A percentile compares a stretch with the other conserved stretches of the same genome.
Evolutionary conservation across 768 basidiomycete species (phyloP).

Genomic region (Galerina marginata): DNA sequence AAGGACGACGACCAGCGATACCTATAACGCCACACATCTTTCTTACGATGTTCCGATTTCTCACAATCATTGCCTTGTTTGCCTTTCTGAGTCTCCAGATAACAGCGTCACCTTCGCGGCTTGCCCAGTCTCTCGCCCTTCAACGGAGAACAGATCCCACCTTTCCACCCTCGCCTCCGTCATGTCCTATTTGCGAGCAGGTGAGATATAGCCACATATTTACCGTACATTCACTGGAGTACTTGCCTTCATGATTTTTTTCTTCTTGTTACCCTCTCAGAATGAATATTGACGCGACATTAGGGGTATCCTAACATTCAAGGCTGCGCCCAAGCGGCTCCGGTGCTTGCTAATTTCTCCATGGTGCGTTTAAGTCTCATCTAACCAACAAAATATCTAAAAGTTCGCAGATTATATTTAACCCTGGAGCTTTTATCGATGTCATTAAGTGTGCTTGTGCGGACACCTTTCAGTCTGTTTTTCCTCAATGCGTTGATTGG

Average conservation of each 20-base stretch:
- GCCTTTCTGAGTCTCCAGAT: conserved; percentile 25
- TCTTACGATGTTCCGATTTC: conserved; percentile 27
- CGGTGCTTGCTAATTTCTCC: conserved; percentile 60
- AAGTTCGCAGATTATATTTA: conserved; percentile 57
- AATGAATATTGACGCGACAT: neutral
- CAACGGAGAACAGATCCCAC: conserved; percentile 40
- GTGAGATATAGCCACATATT: conserved; percentile 28
- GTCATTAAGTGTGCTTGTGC: conserved; percentile 69
- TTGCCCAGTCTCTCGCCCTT: neutral
- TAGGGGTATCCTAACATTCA: conserved; percentile 58
- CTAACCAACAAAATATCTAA: neutral
- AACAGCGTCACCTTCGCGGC: conserved; percentile 26
- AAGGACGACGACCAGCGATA: conserved; percentile 1
- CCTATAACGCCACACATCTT: conserved; percentile 1
- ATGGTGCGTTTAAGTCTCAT: conserved; percentile 41
- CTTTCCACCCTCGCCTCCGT: conserved; percentile 61
- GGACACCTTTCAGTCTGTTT: conserved; percentile 47
- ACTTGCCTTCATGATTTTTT: neutral
- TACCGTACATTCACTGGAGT: neutral
- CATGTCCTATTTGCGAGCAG: conserved; percentile 62
- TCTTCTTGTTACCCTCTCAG: neutral
- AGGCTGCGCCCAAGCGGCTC: conserved; percentile 61
- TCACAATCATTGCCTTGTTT: conserved; percentile 27
- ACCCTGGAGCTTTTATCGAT: conserved; percentile 66
- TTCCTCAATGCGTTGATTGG: conserved; percentile 76